Conservation (phyloP, 2,329 filamentous ascomycete species). For the Juglanconis oblonga region DNA sequence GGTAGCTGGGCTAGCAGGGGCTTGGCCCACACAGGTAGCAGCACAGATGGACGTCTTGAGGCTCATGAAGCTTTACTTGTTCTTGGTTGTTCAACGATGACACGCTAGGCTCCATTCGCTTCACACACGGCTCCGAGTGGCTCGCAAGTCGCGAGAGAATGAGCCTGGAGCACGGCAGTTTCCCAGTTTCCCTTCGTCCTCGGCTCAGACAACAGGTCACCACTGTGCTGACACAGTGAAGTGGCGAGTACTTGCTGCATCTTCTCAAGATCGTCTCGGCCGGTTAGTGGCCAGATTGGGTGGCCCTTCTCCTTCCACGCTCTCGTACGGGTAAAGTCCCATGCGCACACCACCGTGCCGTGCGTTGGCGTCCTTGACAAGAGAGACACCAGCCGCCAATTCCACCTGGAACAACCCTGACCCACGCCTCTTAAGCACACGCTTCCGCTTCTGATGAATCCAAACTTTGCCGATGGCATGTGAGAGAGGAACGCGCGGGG, state of each 20-base stretch:
- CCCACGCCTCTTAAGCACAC: conserved; percentile 12
- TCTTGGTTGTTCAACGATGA: not conserved
- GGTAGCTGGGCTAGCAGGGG: not conserved
- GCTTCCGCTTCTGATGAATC: not conserved
- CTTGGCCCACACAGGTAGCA: not conserved
- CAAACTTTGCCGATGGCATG: not conserved
- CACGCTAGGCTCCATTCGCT: not conserved
- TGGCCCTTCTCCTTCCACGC: not conserved
- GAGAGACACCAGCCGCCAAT: not conserved
- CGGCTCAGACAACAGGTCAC: not conserved
- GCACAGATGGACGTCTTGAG: not conserved
- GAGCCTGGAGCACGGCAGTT: not conserved
- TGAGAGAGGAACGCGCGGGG: not conserved
- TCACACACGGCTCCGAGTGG: not conserved
- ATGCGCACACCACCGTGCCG: conserved; percentile 13
- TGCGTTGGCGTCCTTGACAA: conserved; percentile 3
- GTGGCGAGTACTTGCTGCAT: not conserved
- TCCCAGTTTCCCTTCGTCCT: not conserved
- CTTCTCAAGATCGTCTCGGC: conserved; percentile 1
- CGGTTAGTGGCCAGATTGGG: conserved; percentile 1
- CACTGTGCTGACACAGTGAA: conserved; percentile 10
- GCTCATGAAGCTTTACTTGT: not conserved
- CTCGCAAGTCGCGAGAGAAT: not conserved
- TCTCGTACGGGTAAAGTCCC: not conserved
- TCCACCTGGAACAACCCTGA: conserved; percentile 10